Evolutionary conservation across 768 basidiomycete species (phyloP).

Genomic region (Pulveroboletus sp.): DNA sequence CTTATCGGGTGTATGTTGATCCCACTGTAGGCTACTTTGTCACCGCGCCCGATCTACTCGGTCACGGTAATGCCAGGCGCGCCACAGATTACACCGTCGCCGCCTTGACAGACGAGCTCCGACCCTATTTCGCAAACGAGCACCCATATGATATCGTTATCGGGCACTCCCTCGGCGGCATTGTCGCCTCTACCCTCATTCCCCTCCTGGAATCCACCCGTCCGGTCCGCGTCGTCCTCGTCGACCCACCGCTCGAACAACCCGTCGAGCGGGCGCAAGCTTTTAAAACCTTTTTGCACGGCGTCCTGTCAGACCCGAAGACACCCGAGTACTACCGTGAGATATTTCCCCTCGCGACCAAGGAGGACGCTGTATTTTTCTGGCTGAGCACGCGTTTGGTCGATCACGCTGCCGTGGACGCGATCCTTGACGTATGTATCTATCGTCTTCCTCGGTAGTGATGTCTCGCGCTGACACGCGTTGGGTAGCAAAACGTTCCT

Average conservation of each 20-base stretch:
- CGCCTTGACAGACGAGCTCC: slow-evolving; percentile 12
- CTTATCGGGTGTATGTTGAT: no score
- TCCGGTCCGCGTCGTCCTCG: slow-evolving; percentile 13
- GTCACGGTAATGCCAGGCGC: slow-evolving; percentile 14
- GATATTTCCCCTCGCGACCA: background rate
- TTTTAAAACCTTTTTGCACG: background rate
- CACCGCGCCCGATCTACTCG: slow-evolving; percentile 22
- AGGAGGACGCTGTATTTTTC: background rate
- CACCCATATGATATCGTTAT: slow-evolving; percentile 13
- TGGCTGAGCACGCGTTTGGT: background rate
- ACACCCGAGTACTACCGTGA: background rate
- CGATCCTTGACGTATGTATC: slow-evolving; percentile 11
- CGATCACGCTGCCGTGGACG: slow-evolving; percentile 8
- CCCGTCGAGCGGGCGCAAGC: background rate
- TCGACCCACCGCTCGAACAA: slow-evolving; percentile 16
- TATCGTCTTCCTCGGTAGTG: background rate
- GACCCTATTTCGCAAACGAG: slow-evolving; percentile 6
- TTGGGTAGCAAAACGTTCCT: slow-evolving; percentile 18
- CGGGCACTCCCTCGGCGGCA: slow-evolving; percentile 20
- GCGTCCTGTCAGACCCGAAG: background rate
- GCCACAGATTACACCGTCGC: slow-evolving; percentile 12
- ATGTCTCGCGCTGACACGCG: background rate
- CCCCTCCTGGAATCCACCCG: slow-evolving; percentile 9
- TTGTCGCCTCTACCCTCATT: slow-evolving; percentile 13
- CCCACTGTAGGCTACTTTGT: slow-evolving; percentile 21